Base-by-base conservation (phyloP, 2,329 filamentous ascomycete species). In the Hymenoscyphus scutula region DNA sequence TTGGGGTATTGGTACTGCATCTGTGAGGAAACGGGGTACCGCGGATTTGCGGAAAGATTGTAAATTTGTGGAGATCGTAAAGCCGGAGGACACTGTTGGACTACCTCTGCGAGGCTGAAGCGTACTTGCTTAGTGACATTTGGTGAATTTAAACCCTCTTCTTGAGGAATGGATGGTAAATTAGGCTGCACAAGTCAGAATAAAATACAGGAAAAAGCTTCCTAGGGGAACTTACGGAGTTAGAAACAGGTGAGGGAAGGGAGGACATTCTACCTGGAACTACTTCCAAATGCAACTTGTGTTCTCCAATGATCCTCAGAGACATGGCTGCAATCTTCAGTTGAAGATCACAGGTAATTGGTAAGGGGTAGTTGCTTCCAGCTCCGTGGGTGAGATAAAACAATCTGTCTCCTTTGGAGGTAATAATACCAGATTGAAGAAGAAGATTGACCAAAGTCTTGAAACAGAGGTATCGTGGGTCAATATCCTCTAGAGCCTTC, bases 301-400 rank as follows among this genome's bases (percentile, higher is more conserved):
- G 17, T n/a, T 11, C 29, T 8, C 53, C 54, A 6, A 54, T 37
- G 10, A 29, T 29, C 7, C 59, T n/a, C 13, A 61, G 37, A 38
- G 29, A 38, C n/a, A 61, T 61, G 1, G 41, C 59, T 10, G 59
- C 59, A 38, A 57, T 61, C 13, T 41, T 30, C n/a, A 61, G 15
- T 15, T 61, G 53, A 6, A 7, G 25, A 30, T 61, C 38, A 23
- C 27, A 37, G 11, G 37, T 38, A 11, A 61, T 38, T 30, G 10
- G n/a, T 1, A 61, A 17, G 34, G 48, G 53, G 32, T 48, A 25
- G 6, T 19, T 56, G 51, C 15, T 30, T 29, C 23, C 32, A 37
- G 45, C 53, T 27, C 27, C 53, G 11, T 5, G 27, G 23, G 30
- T 53, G 27, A 29, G 38, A 41, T 17, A 61, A 19, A 23, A 38